Percentiles rank a stretch among this genome's conserved stretches.
These are phyloP conservation scores for Daldinia bambusicola DNA, from an alignment of 495 filamentous ascomycete genomes.

Conservation along the genomic window DNA sequence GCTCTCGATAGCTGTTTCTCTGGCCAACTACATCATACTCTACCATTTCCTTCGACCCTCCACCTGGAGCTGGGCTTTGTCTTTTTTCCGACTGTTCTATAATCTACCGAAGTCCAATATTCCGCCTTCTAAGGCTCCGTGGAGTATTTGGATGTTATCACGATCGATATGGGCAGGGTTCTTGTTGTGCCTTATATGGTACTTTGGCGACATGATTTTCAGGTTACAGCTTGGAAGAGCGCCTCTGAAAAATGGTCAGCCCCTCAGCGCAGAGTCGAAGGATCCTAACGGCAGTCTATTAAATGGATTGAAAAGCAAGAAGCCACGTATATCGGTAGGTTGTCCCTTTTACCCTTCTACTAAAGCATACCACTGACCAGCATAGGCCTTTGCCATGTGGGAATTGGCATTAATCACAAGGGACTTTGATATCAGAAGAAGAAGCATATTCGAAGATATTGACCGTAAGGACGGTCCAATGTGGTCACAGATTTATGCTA, in stretches of 20 bases:
- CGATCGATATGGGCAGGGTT: constrained; percentile 72
- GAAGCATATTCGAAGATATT: constrained; percentile 87
- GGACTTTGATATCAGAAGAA: constrained; percentile 75
- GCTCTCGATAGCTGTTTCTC: constrained; percentile 55
- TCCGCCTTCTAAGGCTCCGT: constrained; percentile 66
- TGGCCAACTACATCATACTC: constrained; percentile 63
- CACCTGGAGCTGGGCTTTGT: constrained; percentile 74
- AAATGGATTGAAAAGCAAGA: constrained; percentile 81
- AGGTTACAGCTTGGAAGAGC: constrained; percentile 78
- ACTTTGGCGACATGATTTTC: constrained; percentile 78
- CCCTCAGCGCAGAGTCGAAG: constrained; percentile 82
- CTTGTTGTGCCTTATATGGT: constrained; percentile 76
- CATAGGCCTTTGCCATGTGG: constrained; percentile 86
- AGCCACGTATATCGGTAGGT: constrained; percentile 61
- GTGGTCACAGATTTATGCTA: constrained; percentile 79
- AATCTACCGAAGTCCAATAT: constrained; percentile 76
- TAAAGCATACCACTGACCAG: constrained; percentile 36
- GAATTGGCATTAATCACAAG: constrained; percentile 84
- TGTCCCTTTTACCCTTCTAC: neutral
- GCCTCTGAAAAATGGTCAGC: constrained; percentile 82
- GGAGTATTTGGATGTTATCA: constrained; percentile 64
- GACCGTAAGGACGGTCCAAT: constrained; percentile 80
- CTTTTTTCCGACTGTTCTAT: constrained; percentile 75
- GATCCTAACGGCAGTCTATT: constrained; percentile 93
- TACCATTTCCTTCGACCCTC: constrained; percentile 73